These are phyloP conservation scores for Mucor velutinosus DNA, from an alignment of 371 early-diverging fungal species.

Conservation along the genomic window DNA sequence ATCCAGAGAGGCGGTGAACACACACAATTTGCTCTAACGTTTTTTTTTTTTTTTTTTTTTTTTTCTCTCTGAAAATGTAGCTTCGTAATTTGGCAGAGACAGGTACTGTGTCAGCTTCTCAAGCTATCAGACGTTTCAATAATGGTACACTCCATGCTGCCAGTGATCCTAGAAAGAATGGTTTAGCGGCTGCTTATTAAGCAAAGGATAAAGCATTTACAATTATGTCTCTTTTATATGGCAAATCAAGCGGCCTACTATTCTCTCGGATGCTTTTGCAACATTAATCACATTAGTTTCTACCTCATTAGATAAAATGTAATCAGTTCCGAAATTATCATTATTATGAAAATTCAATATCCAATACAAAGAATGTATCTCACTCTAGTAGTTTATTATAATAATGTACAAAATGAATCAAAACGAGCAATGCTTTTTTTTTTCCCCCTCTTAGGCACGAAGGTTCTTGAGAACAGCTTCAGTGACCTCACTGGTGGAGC, in stretches of 20 bases:
- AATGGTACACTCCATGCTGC: conserved; percentile 42
- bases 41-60: too few relatives aligned
- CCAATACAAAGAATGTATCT: not conserved
- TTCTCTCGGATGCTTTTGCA: too few relatives aligned
- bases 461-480: conserved; percentile 78
- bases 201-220: not conserved
- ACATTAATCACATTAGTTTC: too few relatives aligned
- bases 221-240: not conserved
- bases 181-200: conserved; percentile 42
- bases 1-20: not conserved
- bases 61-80: not conserved
- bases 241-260: too few relatives aligned
- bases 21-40: too few relatives aligned
- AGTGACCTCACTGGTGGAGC: conserved; percentile 82
- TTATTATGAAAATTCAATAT: not conserved
- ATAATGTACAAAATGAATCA: not conserved
- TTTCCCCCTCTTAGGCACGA: conserved; percentile 17
- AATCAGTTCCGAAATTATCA: too few relatives aligned
- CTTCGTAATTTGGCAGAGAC: conserved; percentile 16
- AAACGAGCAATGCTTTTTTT: not conserved
- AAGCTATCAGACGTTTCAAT: conserved; percentile 32
- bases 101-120: conserved; percentile 35
- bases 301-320: too few relatives aligned
- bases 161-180: conserved; percentile 51
- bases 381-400: not conserved